Conservation (phyloP, 2,329 filamentous ascomycete genomes). For the Diplodia sapinea region DNA sequence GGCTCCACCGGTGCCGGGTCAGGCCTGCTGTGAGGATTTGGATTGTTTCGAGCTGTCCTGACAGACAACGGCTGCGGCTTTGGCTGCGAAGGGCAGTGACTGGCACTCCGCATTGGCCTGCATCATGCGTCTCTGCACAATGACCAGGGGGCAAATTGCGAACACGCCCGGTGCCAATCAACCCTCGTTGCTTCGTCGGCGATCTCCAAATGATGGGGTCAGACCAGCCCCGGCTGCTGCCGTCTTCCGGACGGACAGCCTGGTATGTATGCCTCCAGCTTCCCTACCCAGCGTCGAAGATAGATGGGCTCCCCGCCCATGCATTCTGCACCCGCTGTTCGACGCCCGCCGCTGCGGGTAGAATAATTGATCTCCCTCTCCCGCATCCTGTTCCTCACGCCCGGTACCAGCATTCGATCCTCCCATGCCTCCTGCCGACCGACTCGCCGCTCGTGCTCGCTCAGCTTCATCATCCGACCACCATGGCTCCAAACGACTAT, state of each 20-base stretch:
- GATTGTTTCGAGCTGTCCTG: background rate
- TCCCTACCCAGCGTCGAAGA: slow-evolving; percentile 12
- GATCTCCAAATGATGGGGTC: slow-evolving; percentile 27
- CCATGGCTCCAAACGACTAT: slow-evolving; percentile 21
- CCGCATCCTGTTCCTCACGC: background rate
- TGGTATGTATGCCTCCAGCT: slow-evolving; percentile 20
- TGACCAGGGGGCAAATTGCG: slow-evolving; percentile 19
- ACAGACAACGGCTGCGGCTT: slow-evolving; percentile 1
- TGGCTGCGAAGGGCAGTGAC: slow-evolving; percentile 16
- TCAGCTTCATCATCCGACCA: background rate
- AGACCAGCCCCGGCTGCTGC: slow-evolving; percentile 21
- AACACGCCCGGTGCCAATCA: slow-evolving; percentile 20
- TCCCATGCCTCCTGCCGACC: slow-evolving; percentile 15
- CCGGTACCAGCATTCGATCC: slow-evolving; percentile 1
- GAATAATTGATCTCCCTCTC: slow-evolving; percentile 16
- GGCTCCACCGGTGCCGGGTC: background rate
- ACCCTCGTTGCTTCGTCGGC: slow-evolving; percentile 20
- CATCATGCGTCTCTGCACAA: slow-evolving; percentile 15
- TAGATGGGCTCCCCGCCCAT: slow-evolving; percentile 22
- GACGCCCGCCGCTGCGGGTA: slow-evolving; percentile 5
- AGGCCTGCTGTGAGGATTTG: too few species aligned
- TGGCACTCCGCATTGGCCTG: slow-evolving; percentile 18
- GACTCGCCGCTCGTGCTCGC: slow-evolving; percentile 2
- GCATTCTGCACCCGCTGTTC: slow-evolving; percentile 9
- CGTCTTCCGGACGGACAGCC: slow-evolving; percentile 4